Evolutionary conservation across 495 filamentous ascomycete species (phyloP), one percentile per base, ranked within the genome.

Genomic region (Astrothelium subdiscretum): DNA sequence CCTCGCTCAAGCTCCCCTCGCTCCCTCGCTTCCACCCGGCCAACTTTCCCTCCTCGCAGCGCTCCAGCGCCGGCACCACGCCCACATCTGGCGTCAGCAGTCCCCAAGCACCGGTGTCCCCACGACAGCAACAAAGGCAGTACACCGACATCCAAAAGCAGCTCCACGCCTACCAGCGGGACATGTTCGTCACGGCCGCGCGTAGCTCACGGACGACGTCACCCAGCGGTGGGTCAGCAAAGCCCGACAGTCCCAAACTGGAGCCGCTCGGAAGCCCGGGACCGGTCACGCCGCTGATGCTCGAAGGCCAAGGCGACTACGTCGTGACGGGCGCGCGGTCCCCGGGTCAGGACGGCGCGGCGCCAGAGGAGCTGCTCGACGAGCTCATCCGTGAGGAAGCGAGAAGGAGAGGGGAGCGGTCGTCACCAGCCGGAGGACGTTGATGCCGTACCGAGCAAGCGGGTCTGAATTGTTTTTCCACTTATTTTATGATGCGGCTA

Each of bases 11-110:
- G 48, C 70, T 77, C 2, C 70, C 71, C 3, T 66, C 68, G 2
- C 66, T 77, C 18, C 74, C 74, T n/a, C 71, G 72, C 27, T 77
- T 75, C 67, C 74, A 77, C 60, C 74, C 74, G 1, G 72, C 73
- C 54, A 74, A 75, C 65, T 76, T 67, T 62, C 67, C 71, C 11
- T 68, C 69, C 2, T 63, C 69, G 13, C 68, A 71, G 22, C 42
- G 29, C 44, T 70, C 69, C 31, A 72, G 68, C 61, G 35, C 59
- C 0, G 61, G 68, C 38, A 63, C 24, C 11, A 73, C 72, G 0
- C 69, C 73, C 20, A 64, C 61, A 15, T 61, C 69, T 3, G 68
- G 64, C 26, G 57, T 58, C 11, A 69, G 59, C 57, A 66, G 62
- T 27, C 65, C 70, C 31, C 29, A 32, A 4, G 40, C 59, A 22